Evolutionary conservation across 768 basidiomycete species (phyloP), one percentile per base, ranked within the genome.

Genomic region (Hydnomerulius pinastri): DNA sequence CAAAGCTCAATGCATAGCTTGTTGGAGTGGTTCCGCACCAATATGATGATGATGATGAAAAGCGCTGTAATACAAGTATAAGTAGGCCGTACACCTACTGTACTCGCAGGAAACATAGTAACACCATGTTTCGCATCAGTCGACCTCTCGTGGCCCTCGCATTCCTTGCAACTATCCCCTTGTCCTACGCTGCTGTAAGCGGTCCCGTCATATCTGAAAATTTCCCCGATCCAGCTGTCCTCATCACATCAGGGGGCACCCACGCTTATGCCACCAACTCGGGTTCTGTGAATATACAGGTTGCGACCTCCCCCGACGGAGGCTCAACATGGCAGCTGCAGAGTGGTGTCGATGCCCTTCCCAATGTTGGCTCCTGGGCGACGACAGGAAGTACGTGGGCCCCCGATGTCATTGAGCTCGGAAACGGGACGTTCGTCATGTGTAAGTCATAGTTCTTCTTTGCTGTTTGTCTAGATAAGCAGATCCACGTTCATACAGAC

Each of bases 181-280:
- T 48, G 12, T 39, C 30, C 32, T 24, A 13, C 25, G 52, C 42
- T 13, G 41, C 45, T n/a, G 54, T 60, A 3, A 43, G 24, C 17
- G 60, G 60, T 1, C 58, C 60, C 20, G 60, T 61, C 28, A 57
- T 64, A 23, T 47, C 51, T 33, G 37, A 53, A 12, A 44, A 64
- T 48, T 64, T 64, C 47, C 58, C 60, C 17, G 62, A 64, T 43
- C 60, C 60, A n/a, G 50, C 48, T 23, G 50, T 61, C 29, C 52
- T 61, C 21, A 47, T 41, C 33, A 52, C 54, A 1, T 17, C 39
- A 5, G 5, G n/a, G n/a, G 43, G 29, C 38, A 56, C 53, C 25
- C 62, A 59, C 42, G 61, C 61, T 18, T 62, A 50, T 46, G 54
- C 59, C 15, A 62, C 63, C 10, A 57, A 54, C 30, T 50, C 41